Base-by-base conservation (phyloP, 164 flowering plant genomes). In the Magnolia sinica region DNA sequence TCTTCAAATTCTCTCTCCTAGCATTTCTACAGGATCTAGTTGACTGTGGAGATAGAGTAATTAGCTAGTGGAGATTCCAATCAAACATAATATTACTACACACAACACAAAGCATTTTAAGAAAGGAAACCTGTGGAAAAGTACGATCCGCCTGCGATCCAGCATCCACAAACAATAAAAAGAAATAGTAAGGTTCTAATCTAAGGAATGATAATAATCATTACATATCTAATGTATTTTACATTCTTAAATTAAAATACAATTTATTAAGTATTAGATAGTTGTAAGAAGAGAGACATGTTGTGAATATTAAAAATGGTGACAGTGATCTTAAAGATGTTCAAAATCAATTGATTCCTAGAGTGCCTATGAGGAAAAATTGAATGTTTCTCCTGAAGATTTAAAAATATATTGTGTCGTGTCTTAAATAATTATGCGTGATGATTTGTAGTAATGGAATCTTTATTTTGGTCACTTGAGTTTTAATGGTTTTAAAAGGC, bases 361-460 rank as follows among this genome's bases (percentile, higher is more conserved):
- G 69, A 5, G 79, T 80, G 3, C n/a, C 50, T 18, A 73, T 73
- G 76, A n/a, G 76, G 49, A 29, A 23, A 19, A 76, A 76, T 69
- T 10, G 66, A 3, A 70, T 64, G 64, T 79, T 74, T 13, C 0
- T 10, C 13, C 51, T 75, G 14, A 50, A 76, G 22, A 76, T 80
- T 69, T 18, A 72, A 64, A 68, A 72, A 55, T 55, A 76, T 10
- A 18, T 19, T 2, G 58, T 16, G 9, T 19, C 50, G 61, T 79
- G 68, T 27, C 31, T 68, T n/a, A 64, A 51, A 22, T 37, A 14
- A 70, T 72, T 29, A 50, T 7, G 4, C 29, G 71, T 49, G 67
- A 79, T 23, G 2, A 23, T 4, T 74, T 71, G n/a, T 74, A 77
- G 77, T 19, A 65, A 4, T 71, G 78, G 67, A 74, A 75, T 29